phyloP scores from a whole-genome alignment of 2,329 filamentous ascomycete genomes.

The Aspergillus japonicus region DNA sequence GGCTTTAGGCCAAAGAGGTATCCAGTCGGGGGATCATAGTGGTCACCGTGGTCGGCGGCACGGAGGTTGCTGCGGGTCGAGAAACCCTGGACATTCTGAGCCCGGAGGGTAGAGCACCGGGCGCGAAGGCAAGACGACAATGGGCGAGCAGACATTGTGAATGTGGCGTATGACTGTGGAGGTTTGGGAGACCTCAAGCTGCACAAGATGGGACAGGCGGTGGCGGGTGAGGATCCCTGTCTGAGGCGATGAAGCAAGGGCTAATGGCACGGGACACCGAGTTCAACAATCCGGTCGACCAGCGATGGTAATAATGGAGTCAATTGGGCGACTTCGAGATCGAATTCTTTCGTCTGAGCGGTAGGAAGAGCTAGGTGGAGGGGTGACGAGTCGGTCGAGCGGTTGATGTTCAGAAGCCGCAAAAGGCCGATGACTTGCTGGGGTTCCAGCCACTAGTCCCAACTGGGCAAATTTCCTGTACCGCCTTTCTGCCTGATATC shows the following conservation, averaged over 20 bases:
- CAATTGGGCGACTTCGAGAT: conserved; percentile 28
- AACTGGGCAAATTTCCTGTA: conserved; percentile 23
- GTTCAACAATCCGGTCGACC: conserved; percentile 12
- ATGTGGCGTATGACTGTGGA: conserved; percentile 17
- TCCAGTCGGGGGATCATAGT: conserved; percentile 85
- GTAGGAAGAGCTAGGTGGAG: conserved; percentile 25
- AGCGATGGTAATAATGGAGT: conserved; percentile 13
- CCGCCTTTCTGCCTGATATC: conserved; percentile 27
- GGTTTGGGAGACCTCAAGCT: conserved; percentile 8
- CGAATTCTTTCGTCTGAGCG: conserved; percentile 22
- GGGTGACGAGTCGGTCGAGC: conserved; percentile 29
- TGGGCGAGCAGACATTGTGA: conserved; percentile 41
- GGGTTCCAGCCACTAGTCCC: conserved; percentile 31
- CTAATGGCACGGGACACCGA: conserved; percentile 10
- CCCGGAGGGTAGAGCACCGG: conserved; percentile 38
- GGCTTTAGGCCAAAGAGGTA: conserved; percentile 95
- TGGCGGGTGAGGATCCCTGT: conserved; percentile 22
- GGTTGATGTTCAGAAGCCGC: conserved; percentile 40
- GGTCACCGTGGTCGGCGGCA: conserved; percentile 62
- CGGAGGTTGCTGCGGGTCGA: conserved; percentile 41
- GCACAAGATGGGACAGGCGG: conserved; percentile 18
- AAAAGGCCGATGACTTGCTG: conserved; percentile 33
- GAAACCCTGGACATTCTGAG: conserved; percentile 40
- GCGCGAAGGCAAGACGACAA: conserved; percentile 41
- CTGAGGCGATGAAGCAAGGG: conserved; percentile 13